Conservation (phyloP, 2,329 filamentous ascomycete species). For the Pseudogymnoascus sp. region DNA sequence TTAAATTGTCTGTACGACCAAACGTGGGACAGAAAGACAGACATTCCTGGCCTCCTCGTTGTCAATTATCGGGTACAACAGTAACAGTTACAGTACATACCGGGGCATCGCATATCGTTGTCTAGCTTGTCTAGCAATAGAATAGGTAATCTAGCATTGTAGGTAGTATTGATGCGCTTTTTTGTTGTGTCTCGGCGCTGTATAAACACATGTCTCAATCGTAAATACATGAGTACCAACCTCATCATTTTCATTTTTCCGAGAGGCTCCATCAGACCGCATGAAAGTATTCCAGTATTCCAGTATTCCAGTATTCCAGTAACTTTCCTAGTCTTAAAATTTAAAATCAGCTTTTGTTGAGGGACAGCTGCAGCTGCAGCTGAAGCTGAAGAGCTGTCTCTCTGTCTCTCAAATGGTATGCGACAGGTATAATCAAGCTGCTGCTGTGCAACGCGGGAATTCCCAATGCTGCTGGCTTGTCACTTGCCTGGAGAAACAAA, state of each 20-base stretch:
- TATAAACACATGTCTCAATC: background rate
- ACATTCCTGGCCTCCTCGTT: background rate
- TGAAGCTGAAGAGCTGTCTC: too few species aligned
- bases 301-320: too few species aligned
- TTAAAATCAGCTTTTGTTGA: too few species aligned
- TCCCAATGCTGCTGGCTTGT: background rate
- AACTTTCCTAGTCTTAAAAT: too few species aligned
- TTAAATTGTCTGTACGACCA: background rate
- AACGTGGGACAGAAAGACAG: conserved; percentile 7
- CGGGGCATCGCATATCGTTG: background rate
- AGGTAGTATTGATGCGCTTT: background rate
- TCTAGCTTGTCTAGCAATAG: background rate
- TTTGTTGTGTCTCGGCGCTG: background rate
- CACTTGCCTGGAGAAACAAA: too few species aligned
- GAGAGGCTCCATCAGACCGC: background rate
- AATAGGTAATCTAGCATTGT: too few species aligned
- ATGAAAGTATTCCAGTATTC: background rate
- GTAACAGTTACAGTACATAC: too few species aligned
- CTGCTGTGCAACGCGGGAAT: too few species aligned
- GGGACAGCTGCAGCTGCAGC: too few species aligned
- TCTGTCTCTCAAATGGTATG: too few species aligned
- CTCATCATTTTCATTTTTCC: too few species aligned
- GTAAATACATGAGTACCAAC: background rate
- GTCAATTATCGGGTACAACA: background rate
- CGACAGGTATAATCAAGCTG: too few species aligned